phyloP scores from a whole-genome alignment of 139 green algal genomes.

The Chlorella vulgaris region DNA sequence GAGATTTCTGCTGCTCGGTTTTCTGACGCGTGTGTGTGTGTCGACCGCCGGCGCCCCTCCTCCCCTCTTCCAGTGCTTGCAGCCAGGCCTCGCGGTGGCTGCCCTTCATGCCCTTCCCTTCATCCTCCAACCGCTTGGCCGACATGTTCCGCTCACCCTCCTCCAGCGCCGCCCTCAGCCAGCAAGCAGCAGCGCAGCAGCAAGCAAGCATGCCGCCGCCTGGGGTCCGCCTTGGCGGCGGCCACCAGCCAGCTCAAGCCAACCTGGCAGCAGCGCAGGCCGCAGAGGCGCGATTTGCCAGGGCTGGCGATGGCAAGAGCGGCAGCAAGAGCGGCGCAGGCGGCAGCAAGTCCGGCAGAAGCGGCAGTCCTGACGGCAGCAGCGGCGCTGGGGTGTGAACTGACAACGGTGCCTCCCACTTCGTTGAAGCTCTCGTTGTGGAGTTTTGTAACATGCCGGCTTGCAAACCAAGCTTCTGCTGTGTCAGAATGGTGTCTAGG shows the following conservation, averaged over 20 bases:
- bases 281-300: conserved; percentile 6
- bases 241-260: background rate
- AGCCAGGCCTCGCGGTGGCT: background rate
- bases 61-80: background rate
- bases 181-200: background rate
- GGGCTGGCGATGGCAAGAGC: background rate
- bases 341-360: too few relatives aligned
- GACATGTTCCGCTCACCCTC: background rate
- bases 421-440: too few relatives aligned
- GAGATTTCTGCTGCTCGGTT: too few relatives aligned
- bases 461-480: too few relatives aligned
- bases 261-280: conserved; percentile 17
- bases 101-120: background rate
- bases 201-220: background rate
- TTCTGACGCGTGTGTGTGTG: background rate
- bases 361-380: background rate
- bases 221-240: background rate
- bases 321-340: background rate
- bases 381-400: background rate
- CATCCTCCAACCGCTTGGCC: background rate
- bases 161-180: too few relatives aligned
- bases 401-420: too few relatives aligned
- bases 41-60: background rate
- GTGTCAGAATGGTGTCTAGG: too few relatives aligned
- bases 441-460: too few relatives aligned